Base-by-base conservation (phyloP, 2,329 filamentous ascomycete species). In the Fusarium setosum region DNA sequence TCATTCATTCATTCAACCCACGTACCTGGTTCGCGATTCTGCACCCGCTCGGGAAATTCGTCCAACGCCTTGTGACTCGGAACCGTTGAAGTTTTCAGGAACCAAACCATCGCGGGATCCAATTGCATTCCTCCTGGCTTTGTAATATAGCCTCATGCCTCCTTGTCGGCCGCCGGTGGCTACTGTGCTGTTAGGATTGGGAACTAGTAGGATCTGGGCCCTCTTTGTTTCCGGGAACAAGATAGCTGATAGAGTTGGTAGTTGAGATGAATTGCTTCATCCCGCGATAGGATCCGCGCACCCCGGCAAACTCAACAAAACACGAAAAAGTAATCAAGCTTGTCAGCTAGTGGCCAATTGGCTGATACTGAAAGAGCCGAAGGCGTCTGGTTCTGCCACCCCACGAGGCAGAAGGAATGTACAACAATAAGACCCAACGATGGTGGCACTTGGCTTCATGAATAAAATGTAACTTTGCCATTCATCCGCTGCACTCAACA, bases 51-150 rank as follows among this genome's bases (percentile, higher is more conserved):
- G 24, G 35, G 10, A 11, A 40, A 31, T 35, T 38, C 12, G 51
- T 32, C 42, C 45, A 17, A 47, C 21, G 34, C 11, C 47, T n/a
- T 47, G 20, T 24, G 37, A 8, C 21, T 47, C 31, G 31, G 15
- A 50, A 50, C 62, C 63, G 62, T 63, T 65, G 47, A 45, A 40
- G 18, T 41, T 59, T 58, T 40, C 38, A 66, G 51, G 63, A 66
- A 66, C 63, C 58, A 47, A 60, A 60, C 49, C 59, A 37, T 63
- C 26, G 13, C n/a, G 8, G 17, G 34, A 18, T 12, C 17, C 9
- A 12, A 15, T 12, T 49, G 6, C 32, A 42, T 31, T 24, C 5
- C 21, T n/a, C 17, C 12, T 55, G 3, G 5, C n/a, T 26, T 32
- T 17, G n/a, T 26, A n/a, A 38, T 26, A 51, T 20, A 31, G 6